Evolutionary conservation across 1,284 basidiomycete species (phyloP).

Genomic region (Thelephora terrestris): DNA sequence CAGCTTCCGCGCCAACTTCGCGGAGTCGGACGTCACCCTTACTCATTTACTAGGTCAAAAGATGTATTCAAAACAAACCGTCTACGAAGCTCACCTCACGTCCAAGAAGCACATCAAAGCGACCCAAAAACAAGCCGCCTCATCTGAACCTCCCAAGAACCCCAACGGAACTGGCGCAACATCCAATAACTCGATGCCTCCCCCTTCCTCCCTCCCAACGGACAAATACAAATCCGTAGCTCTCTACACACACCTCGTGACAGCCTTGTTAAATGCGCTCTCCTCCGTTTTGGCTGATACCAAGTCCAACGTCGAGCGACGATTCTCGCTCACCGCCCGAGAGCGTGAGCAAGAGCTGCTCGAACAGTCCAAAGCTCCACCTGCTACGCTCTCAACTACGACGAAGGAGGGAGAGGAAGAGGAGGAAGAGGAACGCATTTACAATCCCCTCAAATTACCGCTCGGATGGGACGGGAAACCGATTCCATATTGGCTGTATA

Average conservation of each 20-base stretch:
- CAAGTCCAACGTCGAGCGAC: slow-evolving; percentile 91
- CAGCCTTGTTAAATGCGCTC: slow-evolving; percentile 57
- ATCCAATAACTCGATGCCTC: slow-evolving; percentile 16
- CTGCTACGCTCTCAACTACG: slow-evolving; percentile 37
- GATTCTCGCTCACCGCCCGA: slow-evolving; percentile 90
- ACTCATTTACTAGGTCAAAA: slow-evolving; percentile 61
- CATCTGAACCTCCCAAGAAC: slow-evolving; percentile 43
- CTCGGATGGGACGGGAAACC: slow-evolving; percentile 98
- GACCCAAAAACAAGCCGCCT: slow-evolving; percentile 53
- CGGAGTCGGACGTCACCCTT: slow-evolving; percentile 1
- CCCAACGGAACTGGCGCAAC: slow-evolving; percentile 45
- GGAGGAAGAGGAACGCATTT: slow-evolving; percentile 90
- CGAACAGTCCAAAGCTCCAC: slow-evolving; percentile 69
- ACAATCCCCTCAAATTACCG: slow-evolving; percentile 96
- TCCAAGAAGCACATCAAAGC: slow-evolving; percentile 95
- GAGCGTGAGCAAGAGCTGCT: slow-evolving; percentile 92
- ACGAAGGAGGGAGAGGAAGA: slow-evolving; percentile 45
- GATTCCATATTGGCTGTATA: slow-evolving; percentile 98
- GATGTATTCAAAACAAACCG: slow-evolving; percentile 92
- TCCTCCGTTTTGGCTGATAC: slow-evolving; percentile 75
- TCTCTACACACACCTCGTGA: slow-evolving; percentile 61
- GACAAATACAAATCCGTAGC: slow-evolving; percentile 64
- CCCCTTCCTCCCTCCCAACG: slow-evolving; percentile 32
- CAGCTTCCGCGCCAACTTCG: slow-evolving; percentile 12
- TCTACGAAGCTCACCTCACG: slow-evolving; percentile 92